Evolutionary conservation across 2,329 filamentous ascomycete genomes (phyloP), one percentile per base, ranked within the genome.

Genomic region (Aspergillus japonicus): DNA sequence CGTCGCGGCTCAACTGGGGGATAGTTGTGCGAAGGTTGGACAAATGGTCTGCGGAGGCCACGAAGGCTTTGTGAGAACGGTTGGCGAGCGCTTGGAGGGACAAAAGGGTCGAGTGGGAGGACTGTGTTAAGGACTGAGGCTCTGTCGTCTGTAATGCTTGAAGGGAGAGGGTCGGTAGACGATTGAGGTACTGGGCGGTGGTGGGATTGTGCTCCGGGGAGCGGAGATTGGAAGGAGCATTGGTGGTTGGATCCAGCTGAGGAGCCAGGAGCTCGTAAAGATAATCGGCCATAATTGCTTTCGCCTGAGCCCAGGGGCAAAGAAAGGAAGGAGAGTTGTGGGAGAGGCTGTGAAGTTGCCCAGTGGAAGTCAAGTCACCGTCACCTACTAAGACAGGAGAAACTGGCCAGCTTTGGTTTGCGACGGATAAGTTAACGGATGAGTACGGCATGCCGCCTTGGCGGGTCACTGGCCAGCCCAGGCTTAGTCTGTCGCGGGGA

Each of bases 21-120:
- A 99, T 81, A 1, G 88, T 85, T n/a, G 83, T 81, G 53, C 82
- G 82, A 7, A 98, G 83, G 10, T 87, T 87, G n/a, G 86, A 84
- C 69, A 98, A 87, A 68, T 90, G 88, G 66, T 87, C 85, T 23
- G 91, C 88, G 4, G 94, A 95, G 56, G 88, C 83, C 67, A 97
- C 92, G 64, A 98, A 88, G 19, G 88, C 83, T 71, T 89, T 91
- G 76, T 97, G 89, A 0, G 93, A 96, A 66, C 91, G 90, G 68
- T 96, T 96, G 7, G 93, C 94, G 53, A 98, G 86, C 0, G 87
- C 85, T 73, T 99, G 95, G 1, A 98, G 83, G 0, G 92, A 91
- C 47, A 96, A 85, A 14, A 94, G 84, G 47, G 90, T 85, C 0
- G 91, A 90, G 63, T 97, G 92, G 3, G 90, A 89, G 57, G 87